Percentiles rank a stretch among this genome's conserved stretches.
phyloP scores from a whole-genome alignment of 2,329 filamentous ascomycete genomes.

The Capronia epimyces region DNA sequence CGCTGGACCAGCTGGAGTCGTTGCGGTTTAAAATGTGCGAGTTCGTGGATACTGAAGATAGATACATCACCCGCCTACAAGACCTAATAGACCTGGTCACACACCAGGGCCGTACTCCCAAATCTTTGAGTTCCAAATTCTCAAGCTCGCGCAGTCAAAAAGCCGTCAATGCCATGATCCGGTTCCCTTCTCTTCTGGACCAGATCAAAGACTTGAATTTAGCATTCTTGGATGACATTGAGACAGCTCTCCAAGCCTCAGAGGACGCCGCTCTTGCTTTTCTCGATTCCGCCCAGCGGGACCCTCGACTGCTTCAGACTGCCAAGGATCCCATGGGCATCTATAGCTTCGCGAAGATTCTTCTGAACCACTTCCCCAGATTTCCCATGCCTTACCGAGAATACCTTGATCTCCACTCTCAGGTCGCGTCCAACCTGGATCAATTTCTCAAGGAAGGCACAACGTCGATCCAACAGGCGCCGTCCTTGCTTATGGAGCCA shows the following conservation, averaged over 20 bases:
- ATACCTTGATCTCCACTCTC: constrained; percentile 84
- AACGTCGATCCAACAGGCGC: constrained; percentile 77
- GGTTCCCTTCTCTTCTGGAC: constrained; percentile 73
- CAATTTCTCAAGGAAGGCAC: constrained; percentile 64
- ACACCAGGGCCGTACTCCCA: constrained; percentile 64
- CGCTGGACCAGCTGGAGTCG: constrained; percentile 79
- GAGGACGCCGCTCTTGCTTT: constrained; percentile 73
- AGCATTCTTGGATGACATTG: constrained; percentile 70
- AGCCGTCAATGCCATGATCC: constrained; percentile 28
- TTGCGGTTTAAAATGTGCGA: constrained; percentile 85
- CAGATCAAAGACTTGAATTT: constrained; percentile 77
- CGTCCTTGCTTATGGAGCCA: constrained; percentile 89
- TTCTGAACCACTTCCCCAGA: constrained; percentile 86
- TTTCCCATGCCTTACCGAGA: constrained; percentile 89
- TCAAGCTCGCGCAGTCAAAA: constrained; percentile 25
- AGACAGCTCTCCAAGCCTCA: constrained; percentile 70
- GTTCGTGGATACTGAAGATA: constrained; percentile 85
- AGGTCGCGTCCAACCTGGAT: constrained; percentile 76
- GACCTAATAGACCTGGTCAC: constrained; percentile 78
- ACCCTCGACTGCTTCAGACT: constrained; percentile 46
- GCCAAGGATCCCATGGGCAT: constrained; percentile 71
- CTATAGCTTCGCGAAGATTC: constrained; percentile 68
- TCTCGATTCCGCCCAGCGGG: constrained; percentile 32
- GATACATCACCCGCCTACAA: constrained; percentile 82
- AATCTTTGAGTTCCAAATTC: constrained; percentile 65